Evolutionary conservation across 371 early-diverging fungal species (phyloP), one percentile per base, ranked within the genome.

Genomic region (Syncephalis fuscata): DNA sequence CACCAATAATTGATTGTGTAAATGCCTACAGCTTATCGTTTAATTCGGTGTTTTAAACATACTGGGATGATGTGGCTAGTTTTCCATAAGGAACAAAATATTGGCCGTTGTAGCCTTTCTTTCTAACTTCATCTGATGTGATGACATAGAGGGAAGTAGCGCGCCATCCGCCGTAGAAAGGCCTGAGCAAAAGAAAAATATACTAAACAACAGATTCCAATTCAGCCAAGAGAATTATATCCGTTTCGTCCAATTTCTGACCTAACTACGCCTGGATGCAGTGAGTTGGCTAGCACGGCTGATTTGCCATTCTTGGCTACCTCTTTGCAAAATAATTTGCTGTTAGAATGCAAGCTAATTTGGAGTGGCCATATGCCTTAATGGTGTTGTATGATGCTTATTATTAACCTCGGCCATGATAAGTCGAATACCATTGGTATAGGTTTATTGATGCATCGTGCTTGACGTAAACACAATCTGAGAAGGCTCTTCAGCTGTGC

Each of bases 301-400:
- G 32, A 11, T 11, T 32, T 4, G 4, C 32, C 32, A 32, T 44
- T 11, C 44, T 24, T 11, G 19, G 14, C 44, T 58, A 50, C n/a
- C 62, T 55, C 19, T 58, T 52, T 3, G 62, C 58, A n/a, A 84
- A 59, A 2, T 65, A 64, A 7, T 61, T 64, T 36, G 76, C 63
- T 53, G 74, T 77, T 25, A 77, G 62, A 15, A 79, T 48, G 57
- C 78, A 80, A 51, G 74, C 67, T 39, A 84, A 66, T 53, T 82
- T 82, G 24, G 66, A 60, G 10, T 67, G 61, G 11, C 65, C 68
- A 49, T 62, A 62, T 11, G 75, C 75, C 16, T n/a, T 4, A 45
- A 14, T 4, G 51, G 44, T 5, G 58, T 48, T 42, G 61, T 49
- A 36, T 62, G 4, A 4, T 32, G 7, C 32, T 32, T 32, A 32